A percentile compares a stretch with the other conserved stretches of the same genome.
Conservation (phyloP, 2,329 filamentous ascomycete species). For the Verticillium klebahnii region DNA sequence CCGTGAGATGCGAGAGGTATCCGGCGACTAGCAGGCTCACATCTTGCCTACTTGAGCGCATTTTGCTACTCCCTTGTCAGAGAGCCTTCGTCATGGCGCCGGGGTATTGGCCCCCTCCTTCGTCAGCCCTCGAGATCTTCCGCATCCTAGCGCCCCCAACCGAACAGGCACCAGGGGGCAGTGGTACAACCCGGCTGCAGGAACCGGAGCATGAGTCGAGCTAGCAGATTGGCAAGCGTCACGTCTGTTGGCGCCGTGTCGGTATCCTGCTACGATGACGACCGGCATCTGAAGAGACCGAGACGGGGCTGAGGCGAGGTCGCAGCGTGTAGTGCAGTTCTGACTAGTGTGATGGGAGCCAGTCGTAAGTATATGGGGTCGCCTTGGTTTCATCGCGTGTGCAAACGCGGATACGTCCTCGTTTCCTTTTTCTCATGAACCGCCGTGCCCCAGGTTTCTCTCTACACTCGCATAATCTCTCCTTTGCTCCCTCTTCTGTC, state of each 20-base stretch:
- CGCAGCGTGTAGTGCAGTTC: neutral
- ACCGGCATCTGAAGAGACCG: neutral
- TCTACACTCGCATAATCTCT: neutral
- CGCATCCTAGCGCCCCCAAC: neutral
- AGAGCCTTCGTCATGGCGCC: neutral
- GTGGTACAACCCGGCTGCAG: slow-evolving; percentile 8
- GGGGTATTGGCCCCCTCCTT: neutral
- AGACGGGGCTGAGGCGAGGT: neutral
- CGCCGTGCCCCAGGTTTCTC: neutral
- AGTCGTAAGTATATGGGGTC: neutral
- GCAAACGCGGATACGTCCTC: neutral
- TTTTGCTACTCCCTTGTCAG: neutral
- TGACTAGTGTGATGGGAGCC: neutral
- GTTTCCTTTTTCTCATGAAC: neutral
- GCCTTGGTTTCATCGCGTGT: neutral
- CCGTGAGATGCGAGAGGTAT: neutral
- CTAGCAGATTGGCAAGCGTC: neutral
- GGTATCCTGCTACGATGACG: neutral
- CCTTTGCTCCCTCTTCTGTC: neutral
- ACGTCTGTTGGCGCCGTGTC: neutral
- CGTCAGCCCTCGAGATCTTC: neutral
- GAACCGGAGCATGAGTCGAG: slow-evolving; percentile 5
- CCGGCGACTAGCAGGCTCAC: neutral
- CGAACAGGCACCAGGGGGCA: neutral
- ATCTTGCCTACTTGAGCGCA: neutral